Evolutionary conservation across 139 green algal species (phyloP).

Genomic region (Diplosphaera chodatii): DNA sequence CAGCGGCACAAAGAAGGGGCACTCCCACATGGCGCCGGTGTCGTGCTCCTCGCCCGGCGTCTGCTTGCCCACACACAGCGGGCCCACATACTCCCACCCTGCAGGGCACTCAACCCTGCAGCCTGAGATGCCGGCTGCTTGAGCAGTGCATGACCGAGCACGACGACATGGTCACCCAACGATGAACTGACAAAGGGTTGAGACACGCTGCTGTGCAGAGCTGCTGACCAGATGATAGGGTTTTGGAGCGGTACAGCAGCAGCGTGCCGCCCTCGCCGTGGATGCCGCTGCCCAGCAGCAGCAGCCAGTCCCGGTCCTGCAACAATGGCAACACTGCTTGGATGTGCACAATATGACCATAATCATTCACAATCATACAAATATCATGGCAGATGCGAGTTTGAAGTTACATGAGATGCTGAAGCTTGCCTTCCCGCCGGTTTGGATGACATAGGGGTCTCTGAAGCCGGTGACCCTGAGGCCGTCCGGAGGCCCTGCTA

Average conservation of each 20-base stretch:
- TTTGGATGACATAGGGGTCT: constrained; percentile 28
- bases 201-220: too few relatives aligned
- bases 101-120: too few relatives aligned
- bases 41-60: constrained; percentile 22
- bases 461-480: constrained; percentile 20
- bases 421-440: background rate
- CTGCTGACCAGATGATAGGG: background rate
- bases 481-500: constrained; percentile 11
- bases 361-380: too few relatives aligned
- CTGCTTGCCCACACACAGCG: constrained; percentile 24
- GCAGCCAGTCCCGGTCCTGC: constrained; percentile 9
- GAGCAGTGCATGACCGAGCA: too few relatives aligned
- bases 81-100: constrained; percentile 46
- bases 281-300: constrained; percentile 45
- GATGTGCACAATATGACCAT: too few relatives aligned
- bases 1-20: constrained; percentile 40
- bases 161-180: too few relatives aligned
- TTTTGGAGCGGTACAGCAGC: constrained; percentile 35
- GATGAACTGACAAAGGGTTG: too few relatives aligned
- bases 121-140: too few relatives aligned
- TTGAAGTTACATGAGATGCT: too few relatives aligned
- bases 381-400: too few relatives aligned
- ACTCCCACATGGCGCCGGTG: constrained; percentile 52
- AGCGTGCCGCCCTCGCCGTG: constrained; percentile 36
- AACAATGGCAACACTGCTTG: too few relatives aligned